Evolutionary conservation across 2,329 filamentous ascomycete species (phyloP).

Genomic region (Davidsoniella australis): DNA sequence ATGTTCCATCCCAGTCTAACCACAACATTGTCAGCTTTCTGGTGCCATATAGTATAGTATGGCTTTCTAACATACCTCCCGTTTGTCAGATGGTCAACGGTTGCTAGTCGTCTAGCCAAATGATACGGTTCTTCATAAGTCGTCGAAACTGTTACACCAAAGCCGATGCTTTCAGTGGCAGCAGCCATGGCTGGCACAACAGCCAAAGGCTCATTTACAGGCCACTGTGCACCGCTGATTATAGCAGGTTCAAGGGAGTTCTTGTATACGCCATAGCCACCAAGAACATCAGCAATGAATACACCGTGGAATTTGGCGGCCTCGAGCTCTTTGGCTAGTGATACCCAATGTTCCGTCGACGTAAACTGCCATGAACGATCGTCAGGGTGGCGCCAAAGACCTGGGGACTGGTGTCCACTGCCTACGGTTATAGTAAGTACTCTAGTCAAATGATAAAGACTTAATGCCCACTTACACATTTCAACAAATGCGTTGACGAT

Average conservation of each 20-base stretch:
- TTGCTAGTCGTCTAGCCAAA: constrained; percentile 46
- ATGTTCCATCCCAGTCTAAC: constrained; percentile 23
- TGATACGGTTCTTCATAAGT: constrained; percentile 59
- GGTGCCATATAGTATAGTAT: not conserved
- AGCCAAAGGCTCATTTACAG: constrained; percentile 50
- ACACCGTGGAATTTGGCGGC: constrained; percentile 47
- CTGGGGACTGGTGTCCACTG: constrained; percentile 31
- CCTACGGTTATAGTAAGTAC: constrained; percentile 45
- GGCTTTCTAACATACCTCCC: constrained; percentile 28
- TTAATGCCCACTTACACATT: constrained; percentile 29
- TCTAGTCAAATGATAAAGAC: constrained; percentile 32
- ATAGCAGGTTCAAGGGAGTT: constrained; percentile 42
- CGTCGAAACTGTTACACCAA: constrained; percentile 52
- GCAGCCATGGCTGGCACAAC: constrained; percentile 54
- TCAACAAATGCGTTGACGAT: constrained; percentile 28
- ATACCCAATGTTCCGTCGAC: constrained; percentile 41
- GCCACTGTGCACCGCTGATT: constrained; percentile 36
- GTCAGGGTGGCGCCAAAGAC: constrained; percentile 48
- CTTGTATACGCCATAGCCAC: constrained; percentile 46
- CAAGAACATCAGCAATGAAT: constrained; percentile 51
- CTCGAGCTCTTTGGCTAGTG: constrained; percentile 42
- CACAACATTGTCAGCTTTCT: constrained; percentile 7
- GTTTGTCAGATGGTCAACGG: constrained; percentile 49
- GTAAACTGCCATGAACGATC: constrained; percentile 47
- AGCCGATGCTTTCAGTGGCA: constrained; percentile 48